Percentiles rank a stretch among this genome's conserved stretches.
phyloP scores from a whole-genome alignment of 164 flowering plant genomes.

The Tinospora cordifolia region DNA sequence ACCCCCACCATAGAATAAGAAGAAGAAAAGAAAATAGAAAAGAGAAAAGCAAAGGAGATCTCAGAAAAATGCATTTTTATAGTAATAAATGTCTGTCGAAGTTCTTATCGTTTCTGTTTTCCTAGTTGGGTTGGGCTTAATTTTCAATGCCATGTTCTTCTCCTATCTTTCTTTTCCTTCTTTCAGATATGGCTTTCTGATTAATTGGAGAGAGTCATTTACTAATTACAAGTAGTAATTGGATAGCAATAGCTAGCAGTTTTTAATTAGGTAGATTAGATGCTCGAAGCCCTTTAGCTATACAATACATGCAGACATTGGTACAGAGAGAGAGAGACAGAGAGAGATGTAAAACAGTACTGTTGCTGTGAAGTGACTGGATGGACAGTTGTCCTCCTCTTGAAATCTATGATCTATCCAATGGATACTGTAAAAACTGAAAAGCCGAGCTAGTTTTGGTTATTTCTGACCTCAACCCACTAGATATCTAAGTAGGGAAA shows the following conservation, averaged over 20 bases:
- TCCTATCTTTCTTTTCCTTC: not conserved
- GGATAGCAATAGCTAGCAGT: too few species aligned
- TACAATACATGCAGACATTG: slow-evolving; percentile 11
- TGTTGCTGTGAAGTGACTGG: slow-evolving; percentile 51
- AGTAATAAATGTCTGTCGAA: not conserved
- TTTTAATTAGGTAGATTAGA: slow-evolving; percentile 14
- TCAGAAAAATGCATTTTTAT: slow-evolving; percentile 4
- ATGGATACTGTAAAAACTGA: slow-evolving; percentile 27
- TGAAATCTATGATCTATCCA: slow-evolving; percentile 43
- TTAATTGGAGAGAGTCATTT: too few species aligned
- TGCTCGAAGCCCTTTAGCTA: slow-evolving; percentile 11
- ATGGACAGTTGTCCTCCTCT: slow-evolving; percentile 41
- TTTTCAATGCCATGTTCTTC: slow-evolving; percentile 2
- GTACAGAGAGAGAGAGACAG: slow-evolving; percentile 19
- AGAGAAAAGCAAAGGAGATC: slow-evolving; percentile 7
- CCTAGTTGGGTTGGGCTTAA: slow-evolving; percentile 3
- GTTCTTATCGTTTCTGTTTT: slow-evolving; percentile 9
- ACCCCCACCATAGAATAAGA: slow-evolving; percentile 8
- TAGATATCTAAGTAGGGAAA: slow-evolving; percentile 11
- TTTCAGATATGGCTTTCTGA: not conserved
- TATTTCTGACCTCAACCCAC: slow-evolving; percentile 11
- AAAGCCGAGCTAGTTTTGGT: slow-evolving; percentile 22
- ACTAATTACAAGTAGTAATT: not conserved
- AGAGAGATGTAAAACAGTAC: slow-evolving; percentile 21
- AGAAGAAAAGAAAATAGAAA: slow-evolving; percentile 13